Percentiles rank a stretch among this genome's conserved stretches.
These are phyloP conservation scores for Prunella vulgaris DNA, from an alignment of 257 asterid species.

Conservation along the genomic window DNA sequence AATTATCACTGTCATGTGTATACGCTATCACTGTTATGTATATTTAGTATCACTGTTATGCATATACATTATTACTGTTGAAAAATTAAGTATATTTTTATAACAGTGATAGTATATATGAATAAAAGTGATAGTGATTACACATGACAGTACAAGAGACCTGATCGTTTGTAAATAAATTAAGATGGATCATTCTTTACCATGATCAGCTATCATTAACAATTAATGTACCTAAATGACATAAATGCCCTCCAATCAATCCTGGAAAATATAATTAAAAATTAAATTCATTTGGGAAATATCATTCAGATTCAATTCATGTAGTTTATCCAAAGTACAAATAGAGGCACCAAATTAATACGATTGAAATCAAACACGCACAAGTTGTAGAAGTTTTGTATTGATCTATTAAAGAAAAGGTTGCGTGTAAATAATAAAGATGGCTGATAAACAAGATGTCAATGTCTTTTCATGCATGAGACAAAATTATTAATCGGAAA, in stretches of 20 bases:
- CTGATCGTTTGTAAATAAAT: neutral
- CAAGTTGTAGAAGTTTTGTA: constrained; percentile 14
- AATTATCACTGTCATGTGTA: too few relatives aligned
- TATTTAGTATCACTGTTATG: too few relatives aligned
- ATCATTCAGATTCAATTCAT: neutral
- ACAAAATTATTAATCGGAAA: constrained; percentile 8
- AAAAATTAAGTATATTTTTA: too few relatives aligned
- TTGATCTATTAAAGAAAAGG: neutral
- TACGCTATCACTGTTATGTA: too few relatives aligned
- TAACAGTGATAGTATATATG: too few relatives aligned
- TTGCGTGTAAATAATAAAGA: constrained; percentile 19
- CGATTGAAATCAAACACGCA: constrained; percentile 10
- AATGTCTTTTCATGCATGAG: constrained; percentile 18
- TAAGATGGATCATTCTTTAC: neutral
- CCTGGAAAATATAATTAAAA: neutral
- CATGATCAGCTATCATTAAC: too few relatives aligned
- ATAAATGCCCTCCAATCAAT: neutral
- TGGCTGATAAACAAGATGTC: constrained; percentile 1
- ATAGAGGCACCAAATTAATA: neutral
- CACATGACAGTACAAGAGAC: too few relatives aligned
- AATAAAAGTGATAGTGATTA: too few relatives aligned
- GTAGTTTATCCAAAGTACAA: constrained; percentile 13
- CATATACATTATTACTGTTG: too few relatives aligned
- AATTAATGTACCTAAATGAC: too few relatives aligned
- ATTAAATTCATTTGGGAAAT: neutral